phyloP scores from a whole-genome alignment of 2,329 filamentous ascomycete genomes.

The Exophiala bonariae region DNA sequence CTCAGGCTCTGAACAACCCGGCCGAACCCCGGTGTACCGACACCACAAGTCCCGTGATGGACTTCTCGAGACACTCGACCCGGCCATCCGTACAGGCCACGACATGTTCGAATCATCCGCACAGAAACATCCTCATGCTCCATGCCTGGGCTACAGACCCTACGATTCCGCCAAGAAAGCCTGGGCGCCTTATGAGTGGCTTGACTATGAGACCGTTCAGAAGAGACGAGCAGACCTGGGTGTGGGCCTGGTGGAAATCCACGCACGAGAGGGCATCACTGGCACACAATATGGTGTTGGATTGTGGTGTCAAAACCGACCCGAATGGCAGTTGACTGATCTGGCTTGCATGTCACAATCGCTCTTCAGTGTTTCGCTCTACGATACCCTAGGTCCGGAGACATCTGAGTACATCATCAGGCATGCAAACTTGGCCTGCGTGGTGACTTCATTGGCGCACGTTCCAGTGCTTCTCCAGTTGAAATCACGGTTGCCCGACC shows the following conservation, averaged over 20 bases:
- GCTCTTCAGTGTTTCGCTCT: conserved; percentile 87
- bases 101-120: conserved; percentile 73
- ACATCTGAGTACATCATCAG: conserved; percentile 95
- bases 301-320: conserved; percentile 82
- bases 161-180: conserved; percentile 74
- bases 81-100: conserved; percentile 69
- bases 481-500: conserved; percentile 69
- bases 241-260: conserved; percentile 78
- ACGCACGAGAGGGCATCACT: conserved; percentile 68
- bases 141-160: conserved; percentile 76
- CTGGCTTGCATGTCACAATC: conserved; percentile 83
- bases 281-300: conserved; percentile 72
- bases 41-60: conserved; percentile 76
- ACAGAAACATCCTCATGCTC: conserved; percentile 37
- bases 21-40: conserved; percentile 75
- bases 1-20: conserved; percentile 71
- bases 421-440: conserved; percentile 73
- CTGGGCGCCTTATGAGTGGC: conserved; percentile 78
- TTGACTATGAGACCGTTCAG: conserved; percentile 78
- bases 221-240: conserved; percentile 80
- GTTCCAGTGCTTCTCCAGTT: conserved; percentile 80
- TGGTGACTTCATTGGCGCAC: conserved; percentile 78
- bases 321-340: conserved; percentile 89
- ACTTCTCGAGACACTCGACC: conserved; percentile 71
- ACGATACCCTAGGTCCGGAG: conserved; percentile 91